phyloP scores from a whole-genome alignment of 371 early-diverging fungal genomes.

The Apophysomyces sp. region DNA sequence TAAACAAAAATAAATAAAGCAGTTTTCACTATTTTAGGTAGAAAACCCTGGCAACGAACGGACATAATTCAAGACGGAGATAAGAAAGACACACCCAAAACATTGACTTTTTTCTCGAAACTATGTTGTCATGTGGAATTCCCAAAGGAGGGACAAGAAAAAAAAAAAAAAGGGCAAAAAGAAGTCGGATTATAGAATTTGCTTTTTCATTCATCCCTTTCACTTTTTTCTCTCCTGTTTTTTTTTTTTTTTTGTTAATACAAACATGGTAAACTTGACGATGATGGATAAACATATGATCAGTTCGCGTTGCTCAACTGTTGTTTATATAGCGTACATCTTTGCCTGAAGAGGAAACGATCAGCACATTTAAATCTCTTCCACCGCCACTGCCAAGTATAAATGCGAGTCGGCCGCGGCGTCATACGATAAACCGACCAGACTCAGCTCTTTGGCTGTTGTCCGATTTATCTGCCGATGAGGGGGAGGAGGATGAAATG shows the following conservation, averaged over 20 bases:
- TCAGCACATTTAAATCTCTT: background rate
- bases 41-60: background rate
- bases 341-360: background rate
- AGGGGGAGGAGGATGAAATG: background rate
- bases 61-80: background rate
- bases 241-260: background rate
- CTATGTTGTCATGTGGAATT: slow-evolving; percentile 26
- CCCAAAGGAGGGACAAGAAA: slow-evolving; percentile 6
- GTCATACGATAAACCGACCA: slow-evolving; percentile 3
- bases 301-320: background rate
- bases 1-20: too few species aligned
- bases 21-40: too few species aligned
- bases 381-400: background rate
- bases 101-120: background rate
- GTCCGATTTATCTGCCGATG: background rate
- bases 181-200: too few species aligned
- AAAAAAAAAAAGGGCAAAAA: too few species aligned
- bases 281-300: background rate
- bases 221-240: background rate
- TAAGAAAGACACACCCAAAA: background rate
- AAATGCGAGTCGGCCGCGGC: background rate
- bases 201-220: slow-evolving; percentile 2
- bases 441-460: background rate
- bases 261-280: background rate
- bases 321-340: background rate